These are phyloP conservation scores for Suillus sp. DNA, from an alignment of 768 basidiomycete species.

Conservation along the genomic window DNA sequence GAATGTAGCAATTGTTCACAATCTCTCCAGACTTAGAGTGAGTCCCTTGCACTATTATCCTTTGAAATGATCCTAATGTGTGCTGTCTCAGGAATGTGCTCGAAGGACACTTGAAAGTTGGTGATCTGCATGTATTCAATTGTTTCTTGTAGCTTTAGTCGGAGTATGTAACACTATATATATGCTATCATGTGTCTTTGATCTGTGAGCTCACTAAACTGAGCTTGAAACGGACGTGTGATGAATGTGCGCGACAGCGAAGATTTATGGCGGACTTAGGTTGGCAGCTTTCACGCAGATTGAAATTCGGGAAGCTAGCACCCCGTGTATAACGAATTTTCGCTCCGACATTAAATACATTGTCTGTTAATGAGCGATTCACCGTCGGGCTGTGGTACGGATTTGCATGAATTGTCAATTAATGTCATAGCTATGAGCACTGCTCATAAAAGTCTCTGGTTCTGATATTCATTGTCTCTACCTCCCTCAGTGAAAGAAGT, in stretches of 20 bases:
- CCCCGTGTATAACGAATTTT: background rate
- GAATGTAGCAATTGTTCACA: constrained; percentile 79
- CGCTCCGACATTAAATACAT: too few species aligned
- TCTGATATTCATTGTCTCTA: too few species aligned
- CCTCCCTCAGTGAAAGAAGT: background rate
- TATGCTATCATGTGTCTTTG: background rate
- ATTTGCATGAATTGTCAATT: too few species aligned
- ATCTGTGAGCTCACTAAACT: too few species aligned
- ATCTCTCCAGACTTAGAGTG: constrained; percentile 68
- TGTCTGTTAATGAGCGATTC: too few species aligned
- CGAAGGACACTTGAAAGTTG: constrained; percentile 41
- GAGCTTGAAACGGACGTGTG: too few species aligned
- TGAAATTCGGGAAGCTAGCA: constrained; percentile 7
- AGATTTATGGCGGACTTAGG: background rate
- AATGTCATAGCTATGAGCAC: too few species aligned
- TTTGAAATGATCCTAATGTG: background rate
- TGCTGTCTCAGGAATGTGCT: constrained; percentile 39
- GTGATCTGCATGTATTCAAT: constrained; percentile 22
- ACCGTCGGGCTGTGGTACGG: too few species aligned
- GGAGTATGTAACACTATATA: constrained; percentile 2
- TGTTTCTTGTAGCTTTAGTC: constrained; percentile 1
- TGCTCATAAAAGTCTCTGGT: too few species aligned
- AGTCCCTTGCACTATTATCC: constrained; percentile 18
- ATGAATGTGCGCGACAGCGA: background rate
- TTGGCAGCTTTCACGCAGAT: background rate